These are phyloP conservation scores for Anthracocystis panici-leucophaei DNA, from an alignment of 1,284 basidiomycete species.

Conservation along the genomic window DNA sequence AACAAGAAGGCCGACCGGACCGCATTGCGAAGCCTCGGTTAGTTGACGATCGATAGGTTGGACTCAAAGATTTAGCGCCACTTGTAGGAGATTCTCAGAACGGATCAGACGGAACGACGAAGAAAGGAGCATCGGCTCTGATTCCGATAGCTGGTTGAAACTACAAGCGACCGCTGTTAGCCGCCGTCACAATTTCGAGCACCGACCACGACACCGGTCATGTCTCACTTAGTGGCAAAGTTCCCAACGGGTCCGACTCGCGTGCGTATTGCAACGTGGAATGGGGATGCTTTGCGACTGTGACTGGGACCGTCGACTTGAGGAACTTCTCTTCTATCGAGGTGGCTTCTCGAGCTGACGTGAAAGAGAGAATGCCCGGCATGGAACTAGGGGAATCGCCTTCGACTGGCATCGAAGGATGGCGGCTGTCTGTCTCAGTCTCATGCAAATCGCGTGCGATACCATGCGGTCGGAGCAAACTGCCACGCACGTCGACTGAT, in stretches of 20 bases:
- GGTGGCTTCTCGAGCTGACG: no score
- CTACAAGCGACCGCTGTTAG: background rate
- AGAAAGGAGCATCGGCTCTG: conserved; percentile 2
- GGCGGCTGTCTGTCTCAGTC: background rate
- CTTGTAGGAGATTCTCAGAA: background rate
- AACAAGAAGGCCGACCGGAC: background rate
- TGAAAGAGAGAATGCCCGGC: background rate
- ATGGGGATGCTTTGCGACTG: background rate
- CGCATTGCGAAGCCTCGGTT: background rate
- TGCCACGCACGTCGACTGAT: background rate
- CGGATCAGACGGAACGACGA: background rate
- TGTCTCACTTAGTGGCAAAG: conserved; percentile 8
- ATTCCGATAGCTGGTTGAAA: background rate
- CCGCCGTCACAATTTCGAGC: background rate
- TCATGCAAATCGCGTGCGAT: background rate
- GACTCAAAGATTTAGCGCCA: background rate
- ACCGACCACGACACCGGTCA: conserved; percentile 1
- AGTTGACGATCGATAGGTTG: background rate
- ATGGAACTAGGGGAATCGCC: background rate
- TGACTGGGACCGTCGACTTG: no score
- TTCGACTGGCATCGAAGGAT: background rate
- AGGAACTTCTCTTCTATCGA: no score
- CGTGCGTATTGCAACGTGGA: no score
- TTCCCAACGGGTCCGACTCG: no score
- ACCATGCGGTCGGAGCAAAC: background rate